These are phyloP conservation scores for Klebsormidium nitens DNA, from an alignment of 139 green algal species.

Conservation along the genomic window DNA sequence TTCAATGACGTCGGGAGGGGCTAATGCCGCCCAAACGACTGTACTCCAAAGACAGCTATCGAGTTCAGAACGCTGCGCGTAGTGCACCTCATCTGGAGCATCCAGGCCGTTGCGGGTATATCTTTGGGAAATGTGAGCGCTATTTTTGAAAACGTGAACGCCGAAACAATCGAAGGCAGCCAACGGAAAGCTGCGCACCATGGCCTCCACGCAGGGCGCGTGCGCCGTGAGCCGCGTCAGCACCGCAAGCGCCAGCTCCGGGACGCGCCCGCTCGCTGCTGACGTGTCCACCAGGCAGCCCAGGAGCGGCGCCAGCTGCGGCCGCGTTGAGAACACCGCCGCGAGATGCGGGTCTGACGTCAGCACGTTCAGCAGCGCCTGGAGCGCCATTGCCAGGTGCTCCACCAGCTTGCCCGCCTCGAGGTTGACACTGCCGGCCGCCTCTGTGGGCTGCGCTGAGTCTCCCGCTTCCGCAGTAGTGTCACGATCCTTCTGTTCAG, in stretches of 20 bases:
- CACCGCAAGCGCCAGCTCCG: constrained; percentile 20
- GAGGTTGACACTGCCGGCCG: neutral
- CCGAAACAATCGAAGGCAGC: too few species aligned
- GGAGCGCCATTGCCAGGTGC: constrained; percentile 46
- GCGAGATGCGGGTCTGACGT: constrained; percentile 58
- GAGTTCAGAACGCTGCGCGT: too few species aligned
- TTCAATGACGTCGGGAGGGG: too few species aligned
- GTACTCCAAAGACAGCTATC: too few species aligned
- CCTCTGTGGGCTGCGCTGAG: neutral
- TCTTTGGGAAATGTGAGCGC: too few species aligned
- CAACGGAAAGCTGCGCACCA: constrained; percentile 13
- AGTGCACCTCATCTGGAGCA: too few species aligned
- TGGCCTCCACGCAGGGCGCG: constrained; percentile 23
- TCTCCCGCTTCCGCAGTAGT: too few species aligned
- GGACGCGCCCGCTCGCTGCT: constrained; percentile 6
- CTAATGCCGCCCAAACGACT: too few species aligned
- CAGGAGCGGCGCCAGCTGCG: constrained; percentile 65
- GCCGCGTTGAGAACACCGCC: constrained; percentile 58
- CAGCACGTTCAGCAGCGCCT: constrained; percentile 53
- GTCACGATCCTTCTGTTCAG: too few species aligned
- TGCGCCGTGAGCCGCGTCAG: constrained; percentile 18
- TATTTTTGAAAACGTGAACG: too few species aligned
- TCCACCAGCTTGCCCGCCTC: neutral
- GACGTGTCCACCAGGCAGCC: neutral
- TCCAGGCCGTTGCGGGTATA: too few species aligned